Base-by-base conservation (phyloP, 2,329 filamentous ascomycete genomes). In the Clarireedia homoeocarpa region DNA sequence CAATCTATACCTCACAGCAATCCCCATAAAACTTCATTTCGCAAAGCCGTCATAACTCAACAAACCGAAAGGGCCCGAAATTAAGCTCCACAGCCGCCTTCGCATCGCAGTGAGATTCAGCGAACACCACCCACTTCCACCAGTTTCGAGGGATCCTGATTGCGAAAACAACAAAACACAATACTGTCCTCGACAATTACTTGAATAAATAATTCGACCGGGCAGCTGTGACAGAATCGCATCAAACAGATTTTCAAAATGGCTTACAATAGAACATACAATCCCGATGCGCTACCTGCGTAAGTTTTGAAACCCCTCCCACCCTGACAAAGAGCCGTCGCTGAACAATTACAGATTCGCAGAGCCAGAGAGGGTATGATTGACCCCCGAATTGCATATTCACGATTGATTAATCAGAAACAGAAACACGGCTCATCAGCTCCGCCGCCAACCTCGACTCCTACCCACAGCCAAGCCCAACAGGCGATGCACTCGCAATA, bases 241-340 rank as follows among this genome's bases (percentile, higher is more conserved):
- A 20, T 47, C n/a, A 47, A 10, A 30, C 27, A 30, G 6, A 17
- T 27, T 47, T 20, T 24, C 62, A 72, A 70, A 59, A 97, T 97
- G 92, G 92, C 92, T 56, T 97, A 97, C 79, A 95, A 95, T 74
- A 85, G 84, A 71, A 83, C 86, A 55, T 94, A 91, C 76, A 95
- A 99, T 72, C 91, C 91, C 36, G 92, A 99, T 77, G 89, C 91
- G 70, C 83, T 99, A 62, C 92, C 92, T 70, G 90, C 90, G 88
- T 94, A 79, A 75, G 86, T 73, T 53, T 45, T 48, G 14, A 44
- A 39, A 47, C 42, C 56, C 34, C 23, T 57, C 59, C 60, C 51
- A 23, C 48, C 24, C 39, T 34, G 9, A 36, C 52, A 14, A 20
- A 39, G 52, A 46, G 54, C 48, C 56, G 47, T 34, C 59, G 53